Conservation (phyloP, 2,329 filamentous ascomycete species). For the Xylogone sp. region DNA sequence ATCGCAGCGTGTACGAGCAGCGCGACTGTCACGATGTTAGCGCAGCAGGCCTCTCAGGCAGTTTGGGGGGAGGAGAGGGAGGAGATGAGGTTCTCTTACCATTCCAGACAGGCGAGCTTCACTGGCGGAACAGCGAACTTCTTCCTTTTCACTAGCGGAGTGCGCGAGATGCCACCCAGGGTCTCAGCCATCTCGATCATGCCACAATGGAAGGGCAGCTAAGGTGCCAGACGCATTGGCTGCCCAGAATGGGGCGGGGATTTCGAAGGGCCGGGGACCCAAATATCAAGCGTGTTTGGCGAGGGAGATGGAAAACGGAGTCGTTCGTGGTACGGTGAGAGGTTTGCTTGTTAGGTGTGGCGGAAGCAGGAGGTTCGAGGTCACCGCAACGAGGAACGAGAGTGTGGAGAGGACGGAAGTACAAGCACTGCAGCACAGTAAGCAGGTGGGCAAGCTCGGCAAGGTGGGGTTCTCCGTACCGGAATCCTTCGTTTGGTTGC, state of each 20-base stretch:
- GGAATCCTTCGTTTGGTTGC: too few species aligned
- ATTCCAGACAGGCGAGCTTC: conserved; percentile 47
- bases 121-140: conserved; percentile 37
- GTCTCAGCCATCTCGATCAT: neutral
- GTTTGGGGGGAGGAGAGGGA: too few species aligned
- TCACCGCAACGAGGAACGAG: too few species aligned
- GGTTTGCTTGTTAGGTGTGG: too few species aligned
- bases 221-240: neutral
- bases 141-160: conserved; percentile 11
- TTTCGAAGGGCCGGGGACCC: neutral
- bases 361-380: too few species aligned
- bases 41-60: neutral
- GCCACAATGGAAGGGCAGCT: neutral
- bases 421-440: too few species aligned
- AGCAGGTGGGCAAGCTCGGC: too few species aligned
- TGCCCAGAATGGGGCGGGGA: neutral
- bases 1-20: conserved; percentile 43
- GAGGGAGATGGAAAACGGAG: neutral
- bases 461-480: too few species aligned
- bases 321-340: too few species aligned
- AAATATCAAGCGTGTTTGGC: neutral
- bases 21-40: conserved; percentile 30
- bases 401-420: too few species aligned
- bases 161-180: neutral
- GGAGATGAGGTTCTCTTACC: conserved; percentile 35